Conservation (phyloP, 2,329 filamentous ascomycete species). For the Geosmithia morbida region DNA sequence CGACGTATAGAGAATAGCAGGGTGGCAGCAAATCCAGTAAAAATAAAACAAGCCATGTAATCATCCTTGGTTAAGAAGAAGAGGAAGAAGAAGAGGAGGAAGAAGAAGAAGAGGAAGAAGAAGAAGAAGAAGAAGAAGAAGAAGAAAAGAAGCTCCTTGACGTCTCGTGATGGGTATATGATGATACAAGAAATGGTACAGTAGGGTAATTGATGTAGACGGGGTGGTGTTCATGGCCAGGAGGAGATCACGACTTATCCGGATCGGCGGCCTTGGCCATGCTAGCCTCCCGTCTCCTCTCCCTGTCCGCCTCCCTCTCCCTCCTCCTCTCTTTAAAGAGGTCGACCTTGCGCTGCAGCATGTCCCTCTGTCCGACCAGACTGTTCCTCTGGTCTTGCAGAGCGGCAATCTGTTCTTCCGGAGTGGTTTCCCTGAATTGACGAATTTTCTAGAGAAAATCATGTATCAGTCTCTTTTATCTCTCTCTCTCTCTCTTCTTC, state of each 20-base stretch:
- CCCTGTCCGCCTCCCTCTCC: constrained; percentile 18
- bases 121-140: too few species aligned
- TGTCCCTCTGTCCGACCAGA: constrained; percentile 21
- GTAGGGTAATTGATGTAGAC: too few species aligned
- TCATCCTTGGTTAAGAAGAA: too few species aligned
- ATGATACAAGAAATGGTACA: too few species aligned
- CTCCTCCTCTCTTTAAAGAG: constrained; percentile 22
- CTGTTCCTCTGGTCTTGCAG: constrained; percentile 25
- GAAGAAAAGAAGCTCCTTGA: too few species aligned
- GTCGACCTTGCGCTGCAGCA: constrained; percentile 26
- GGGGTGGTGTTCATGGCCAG: too few species aligned
- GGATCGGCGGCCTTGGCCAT: not conserved
- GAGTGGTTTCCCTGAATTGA: constrained; percentile 21
- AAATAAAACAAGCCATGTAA: too few species aligned
- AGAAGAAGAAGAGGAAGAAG: too few species aligned
- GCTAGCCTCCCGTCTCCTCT: constrained; percentile 3
- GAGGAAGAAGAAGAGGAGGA: too few species aligned
- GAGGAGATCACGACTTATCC: not conserved
- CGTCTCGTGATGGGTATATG: too few species aligned
- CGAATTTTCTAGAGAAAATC: constrained; percentile 6
- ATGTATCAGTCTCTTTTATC: not conserved
- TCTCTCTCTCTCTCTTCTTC: not conserved
- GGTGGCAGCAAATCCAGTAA: too few species aligned
- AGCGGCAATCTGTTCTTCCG: constrained; percentile 27
- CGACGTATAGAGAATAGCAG: too few species aligned